These are phyloP conservation scores for Centaurea solstitialis DNA, from an alignment of 129 eudicot species.

Conservation along the genomic window DNA sequence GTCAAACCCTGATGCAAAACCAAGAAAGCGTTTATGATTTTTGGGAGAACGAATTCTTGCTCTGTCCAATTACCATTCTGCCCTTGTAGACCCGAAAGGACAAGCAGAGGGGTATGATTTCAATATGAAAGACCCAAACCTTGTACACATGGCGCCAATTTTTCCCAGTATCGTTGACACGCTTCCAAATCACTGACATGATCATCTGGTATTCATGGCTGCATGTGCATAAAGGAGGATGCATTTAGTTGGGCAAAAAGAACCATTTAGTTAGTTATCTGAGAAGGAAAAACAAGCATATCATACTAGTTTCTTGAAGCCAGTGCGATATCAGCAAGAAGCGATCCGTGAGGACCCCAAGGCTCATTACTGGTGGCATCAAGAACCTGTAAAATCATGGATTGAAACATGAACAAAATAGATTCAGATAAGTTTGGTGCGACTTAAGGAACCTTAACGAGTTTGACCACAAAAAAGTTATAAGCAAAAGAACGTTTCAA, in stretches of 20 bases:
- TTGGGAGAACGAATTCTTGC: neutral
- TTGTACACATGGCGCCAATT: conserved; percentile 99
- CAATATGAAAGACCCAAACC: conserved; percentile 44
- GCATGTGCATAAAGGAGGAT: conserved; percentile 32
- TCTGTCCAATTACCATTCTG: no score
- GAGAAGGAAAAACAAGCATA: neutral
- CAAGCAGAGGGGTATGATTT: neutral
- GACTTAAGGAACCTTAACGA: neutral
- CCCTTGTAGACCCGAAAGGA: neutral
- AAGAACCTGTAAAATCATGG: conserved; percentile 58
- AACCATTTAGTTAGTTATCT: neutral
- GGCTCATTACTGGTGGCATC: conserved; percentile 99
- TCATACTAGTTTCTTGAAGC: conserved; percentile 92
- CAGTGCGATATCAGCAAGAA: conserved; percentile 94
- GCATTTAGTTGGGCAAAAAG: conserved; percentile 1
- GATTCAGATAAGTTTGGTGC: neutral
- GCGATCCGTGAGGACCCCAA: conserved; percentile 99
- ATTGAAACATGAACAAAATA: neutral
- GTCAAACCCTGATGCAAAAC: conserved; percentile 76
- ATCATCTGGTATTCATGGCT: conserved; percentile 98
- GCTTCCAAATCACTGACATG: conserved; percentile 92
- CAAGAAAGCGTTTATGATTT: neutral
- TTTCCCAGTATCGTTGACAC: conserved; percentile 87
- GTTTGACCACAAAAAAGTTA: neutral
- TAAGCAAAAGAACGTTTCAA: neutral